Base-by-base conservation (phyloP, 2,329 filamentous ascomycete genomes). In the Beauveria scarabaeidicola region DNA sequence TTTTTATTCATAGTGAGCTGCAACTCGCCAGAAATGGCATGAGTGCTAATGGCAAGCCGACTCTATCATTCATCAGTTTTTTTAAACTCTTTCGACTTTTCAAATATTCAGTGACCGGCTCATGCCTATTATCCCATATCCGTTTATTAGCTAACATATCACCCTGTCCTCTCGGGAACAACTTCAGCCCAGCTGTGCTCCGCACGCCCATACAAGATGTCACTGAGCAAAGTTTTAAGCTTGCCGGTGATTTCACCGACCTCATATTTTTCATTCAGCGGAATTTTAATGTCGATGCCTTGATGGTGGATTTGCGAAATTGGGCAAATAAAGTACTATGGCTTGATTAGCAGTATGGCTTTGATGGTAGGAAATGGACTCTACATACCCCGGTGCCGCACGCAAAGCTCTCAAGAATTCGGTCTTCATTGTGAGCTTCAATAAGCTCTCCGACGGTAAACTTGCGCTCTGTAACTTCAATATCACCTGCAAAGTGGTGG, bases 351-450 rank as follows among this genome's bases (percentile, higher is more conserved):
- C n/a, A n/a, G n/a, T n/a, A n/a, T n/a, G n/a, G n/a, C n/a, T n/a
- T n/a, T n/a, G n/a, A n/a, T n/a, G n/a, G n/a, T n/a, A n/a, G n/a
- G n/a, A n/a, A n/a, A n/a, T n/a, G n/a, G n/a, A n/a, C n/a, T n/a
- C n/a, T n/a, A n/a, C n/a, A n/a, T n/a, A n/a, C n/a, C n/a, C n/a
- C 92, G 63, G 92, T 97, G 19, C 93, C 92, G 38, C 89, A 85
- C 7, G 89, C 90, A 70, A 97, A 97, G 1, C 89, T 83, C 76
- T 97, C 92, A 9, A 96, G 72, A 47, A 96, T 73, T 2, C 91
- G 79, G 2, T 89, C 91, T 69, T 96, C 90, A 46, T 81, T 75
- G 27, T 84, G 77, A 1, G 91, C 91, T 69, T 88, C 82, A 29
- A 85, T 70, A 17, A 97, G 73, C 73, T 96, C 91, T 29, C 81